phyloP scores from a whole-genome alignment of 1,139 yeast genomes.

The Yamadazyma taylorii region DNA sequence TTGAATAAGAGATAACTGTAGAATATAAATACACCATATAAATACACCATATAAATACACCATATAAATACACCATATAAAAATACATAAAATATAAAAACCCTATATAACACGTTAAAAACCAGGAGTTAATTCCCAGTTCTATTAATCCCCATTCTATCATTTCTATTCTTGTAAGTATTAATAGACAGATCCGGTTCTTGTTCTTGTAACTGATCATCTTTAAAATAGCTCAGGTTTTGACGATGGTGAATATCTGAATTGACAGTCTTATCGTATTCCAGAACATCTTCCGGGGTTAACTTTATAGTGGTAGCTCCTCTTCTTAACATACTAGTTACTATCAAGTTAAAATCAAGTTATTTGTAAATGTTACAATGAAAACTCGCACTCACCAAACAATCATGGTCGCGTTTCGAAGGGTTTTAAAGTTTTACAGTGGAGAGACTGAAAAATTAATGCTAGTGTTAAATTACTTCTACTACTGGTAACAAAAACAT shows the following conservation, averaged over 20 bases:
- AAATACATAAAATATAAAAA: background rate
- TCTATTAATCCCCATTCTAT: slow-evolving; percentile 16
- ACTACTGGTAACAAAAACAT: slow-evolving; percentile 2
- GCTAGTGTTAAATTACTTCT: background rate
- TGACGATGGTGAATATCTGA: slow-evolving; percentile 37
- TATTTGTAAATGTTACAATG: too few species aligned
- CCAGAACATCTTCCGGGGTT: slow-evolving; percentile 65
- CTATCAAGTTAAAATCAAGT: too few species aligned
- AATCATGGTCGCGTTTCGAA: background rate
- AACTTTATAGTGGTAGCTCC: slow-evolving; percentile 64
- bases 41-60: background rate
- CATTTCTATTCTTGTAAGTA: slow-evolving; percentile 16
- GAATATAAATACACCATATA: slow-evolving; percentile 2
- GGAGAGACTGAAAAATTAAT: slow-evolving; percentile 1
- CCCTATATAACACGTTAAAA: too few species aligned
- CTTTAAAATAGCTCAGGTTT: slow-evolving; percentile 12
- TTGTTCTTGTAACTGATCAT: slow-evolving; percentile 17
- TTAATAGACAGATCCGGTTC: slow-evolving; percentile 15
- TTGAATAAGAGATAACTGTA: slow-evolving; percentile 39
- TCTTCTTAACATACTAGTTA: slow-evolving; percentile 65
- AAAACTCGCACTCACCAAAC: too few species aligned
- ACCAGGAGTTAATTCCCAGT: background rate
- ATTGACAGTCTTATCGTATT: slow-evolving; percentile 39
- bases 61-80: background rate
- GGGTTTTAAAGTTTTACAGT: too few species aligned